phyloP scores from a whole-genome alignment of 2,329 filamentous ascomycete species.

The Capronia americana region DNA sequence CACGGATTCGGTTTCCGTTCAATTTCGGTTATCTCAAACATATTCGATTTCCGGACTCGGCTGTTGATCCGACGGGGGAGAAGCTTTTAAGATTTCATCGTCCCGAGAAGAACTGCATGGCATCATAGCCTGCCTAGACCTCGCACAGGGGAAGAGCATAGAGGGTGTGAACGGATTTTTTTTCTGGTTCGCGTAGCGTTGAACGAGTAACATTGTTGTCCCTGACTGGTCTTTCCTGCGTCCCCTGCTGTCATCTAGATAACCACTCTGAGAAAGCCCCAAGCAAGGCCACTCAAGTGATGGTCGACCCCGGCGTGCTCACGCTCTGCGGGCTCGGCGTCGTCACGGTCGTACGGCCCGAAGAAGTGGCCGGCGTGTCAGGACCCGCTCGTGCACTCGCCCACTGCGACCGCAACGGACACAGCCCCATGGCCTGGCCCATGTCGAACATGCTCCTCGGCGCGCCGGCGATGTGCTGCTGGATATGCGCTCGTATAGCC shows the following conservation, averaged over 20 bases:
- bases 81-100: background rate
- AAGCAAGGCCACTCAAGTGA: background rate
- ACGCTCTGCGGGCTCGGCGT: background rate
- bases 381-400: background rate
- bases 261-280: background rate
- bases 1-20: background rate
- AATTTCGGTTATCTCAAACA: background rate
- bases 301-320: background rate
- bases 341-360: background rate
- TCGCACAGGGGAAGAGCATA: background rate
- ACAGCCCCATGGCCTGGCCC: conserved; percentile 29
- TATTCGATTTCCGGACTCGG: background rate
- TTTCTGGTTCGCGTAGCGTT: background rate
- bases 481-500: conserved; percentile 17
- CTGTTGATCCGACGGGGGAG: background rate
- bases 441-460: conserved; percentile 27
- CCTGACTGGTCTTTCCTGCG: background rate
- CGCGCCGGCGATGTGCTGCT: conserved; percentile 27
- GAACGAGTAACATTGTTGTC: background rate
- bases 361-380: background rate
- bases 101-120: no score
- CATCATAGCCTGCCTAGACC: no score
- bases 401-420: conserved; percentile 25
- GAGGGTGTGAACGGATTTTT: background rate
- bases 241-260: background rate